Conservation (phyloP, 805 yeast species). For the Saccharomyces mikatae region DNA sequence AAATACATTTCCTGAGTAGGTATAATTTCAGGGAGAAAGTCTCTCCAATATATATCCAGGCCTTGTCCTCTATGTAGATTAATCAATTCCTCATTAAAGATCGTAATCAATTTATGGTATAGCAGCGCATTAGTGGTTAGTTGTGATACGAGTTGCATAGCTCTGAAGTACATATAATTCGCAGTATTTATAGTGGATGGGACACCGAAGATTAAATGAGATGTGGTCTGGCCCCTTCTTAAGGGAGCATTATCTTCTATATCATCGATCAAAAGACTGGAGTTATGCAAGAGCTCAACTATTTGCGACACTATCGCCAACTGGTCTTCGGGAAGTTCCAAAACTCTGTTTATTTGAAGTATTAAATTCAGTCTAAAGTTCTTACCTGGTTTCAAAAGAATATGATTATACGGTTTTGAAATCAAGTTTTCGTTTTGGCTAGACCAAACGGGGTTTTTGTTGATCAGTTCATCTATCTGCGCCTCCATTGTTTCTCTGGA, state of each 20-base stretch:
- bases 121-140: constrained; percentile 18
- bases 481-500: background rate
- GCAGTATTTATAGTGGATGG: constrained; percentile 80
- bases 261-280: constrained; percentile 73
- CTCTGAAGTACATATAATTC: constrained; percentile 70
- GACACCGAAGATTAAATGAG: constrained; percentile 69
- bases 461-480: constrained; percentile 7
- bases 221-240: constrained; percentile 71
- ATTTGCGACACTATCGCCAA: constrained; percentile 38
- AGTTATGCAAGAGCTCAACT: constrained; percentile 55
- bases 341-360: constrained; percentile 44
- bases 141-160: constrained; percentile 44
- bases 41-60: constrained; percentile 83
- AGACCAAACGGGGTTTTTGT: constrained; percentile 23
- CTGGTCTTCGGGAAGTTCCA: constrained; percentile 35
- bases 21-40: constrained; percentile 35
- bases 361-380: constrained; percentile 44
- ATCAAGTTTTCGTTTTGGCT: constrained; percentile 25
- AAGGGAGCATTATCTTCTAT: constrained; percentile 70
- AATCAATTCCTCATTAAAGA: constrained; percentile 64
- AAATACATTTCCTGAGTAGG: constrained; percentile 61
- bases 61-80: constrained; percentile 88
- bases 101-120: constrained; percentile 29
- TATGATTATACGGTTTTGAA: constrained; percentile 42
- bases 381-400: constrained; percentile 47